Base-by-base conservation (phyloP, 441 rosid species). In the Brassica balearica region DNA sequence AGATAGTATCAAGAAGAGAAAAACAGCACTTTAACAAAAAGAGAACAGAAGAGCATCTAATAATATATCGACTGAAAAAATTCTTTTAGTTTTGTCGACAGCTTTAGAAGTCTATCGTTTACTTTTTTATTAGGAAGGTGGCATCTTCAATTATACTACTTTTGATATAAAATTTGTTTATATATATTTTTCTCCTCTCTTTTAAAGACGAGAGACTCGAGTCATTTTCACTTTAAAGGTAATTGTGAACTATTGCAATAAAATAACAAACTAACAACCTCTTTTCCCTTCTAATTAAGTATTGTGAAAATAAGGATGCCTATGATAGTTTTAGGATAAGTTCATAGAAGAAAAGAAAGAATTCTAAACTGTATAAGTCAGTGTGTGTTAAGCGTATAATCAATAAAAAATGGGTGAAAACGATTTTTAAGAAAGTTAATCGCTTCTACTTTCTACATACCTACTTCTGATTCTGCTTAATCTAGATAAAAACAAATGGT, bases 171-270 rank as follows among this genome's bases (percentile, higher is more conserved):
- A 71, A 20, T 56, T 41, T 55, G 15, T 8, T 55, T 70, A 19
- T 55, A 9, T 10, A 32, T 14, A 14, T 69, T 51, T 29, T 14
- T 53, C 23, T 34, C 6, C 48, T 36, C 25, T 15, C 19, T 71
- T 41, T 65, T 6, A 53, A 53, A 64, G 66, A 64, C 61, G 19
- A 10, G 17, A 14, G 27, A 77, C 67, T 65, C 72, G 27, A 77
- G 72, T 65, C 72, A 56, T 77, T 77, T 77, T 71, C 67, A 65
- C 23, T 38, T 70, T 15, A 71, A 71, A 77, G 72, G 38, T 56
- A 65, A 12, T 8, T 36, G 51, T 41, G 23, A 77, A 65, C 38
- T 65, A 65, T 36, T 71, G 59, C 3, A 64, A 64, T 29, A 63
- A 29, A 60, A 27, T 14, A n/a, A n/a, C 29, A 32, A 60, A 25